Evolutionary conservation across 768 basidiomycete species (phyloP), one percentile per base, ranked within the genome.

Genomic region (Lactarius hengduanensis): DNA sequence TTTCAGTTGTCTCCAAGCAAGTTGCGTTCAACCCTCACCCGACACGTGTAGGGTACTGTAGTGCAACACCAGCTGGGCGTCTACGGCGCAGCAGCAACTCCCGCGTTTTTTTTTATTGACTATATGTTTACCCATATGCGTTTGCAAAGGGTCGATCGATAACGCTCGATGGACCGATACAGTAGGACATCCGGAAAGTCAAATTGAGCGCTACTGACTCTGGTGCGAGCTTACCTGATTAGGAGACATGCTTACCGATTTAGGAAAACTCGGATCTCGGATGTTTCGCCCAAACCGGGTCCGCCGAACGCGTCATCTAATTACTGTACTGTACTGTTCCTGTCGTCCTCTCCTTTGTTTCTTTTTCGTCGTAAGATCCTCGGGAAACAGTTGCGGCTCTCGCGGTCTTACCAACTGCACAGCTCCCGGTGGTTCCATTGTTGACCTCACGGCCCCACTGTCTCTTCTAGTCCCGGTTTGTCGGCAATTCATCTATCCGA

Each of bases 221-320:
- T 30, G 47, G 43, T 8, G 56, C 11, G 18, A 9, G 15, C 10
- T 20, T 50, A 3, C 61, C 32, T 9, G 57, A 66, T 59, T 62
- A 36, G 57, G 65, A 10, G 47, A 62, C 32, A 28, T 54, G 47
- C 11, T 30, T 66, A 32, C 65, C 38, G 61, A 41, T 62, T 59
- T 8, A n/a, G 61, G 65, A 16, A 57, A 16, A 13, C 15, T 32
- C 56, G 56, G 30, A 15, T 15, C 8, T 38, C 41, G 54, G 61
- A 5, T 53, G 22, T 62, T 54, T 58, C 50, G 41, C 30, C 28
- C 26, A 26, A 22, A n/a, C 28, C 43, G 5, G 58, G 3, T 18
- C 11, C 47, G n/a, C 28, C 20, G 13, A 57, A 22, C 36, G 30
- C 56, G 20, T 38, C 10, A 34, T 34, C 32, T 32, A 32, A 32